A percentile compares a stretch with the other conserved stretches of the same genome.
Evolutionary conservation across 148 eudicot genomes (phyloP).

Genomic region (Beta vulgaris): DNA sequence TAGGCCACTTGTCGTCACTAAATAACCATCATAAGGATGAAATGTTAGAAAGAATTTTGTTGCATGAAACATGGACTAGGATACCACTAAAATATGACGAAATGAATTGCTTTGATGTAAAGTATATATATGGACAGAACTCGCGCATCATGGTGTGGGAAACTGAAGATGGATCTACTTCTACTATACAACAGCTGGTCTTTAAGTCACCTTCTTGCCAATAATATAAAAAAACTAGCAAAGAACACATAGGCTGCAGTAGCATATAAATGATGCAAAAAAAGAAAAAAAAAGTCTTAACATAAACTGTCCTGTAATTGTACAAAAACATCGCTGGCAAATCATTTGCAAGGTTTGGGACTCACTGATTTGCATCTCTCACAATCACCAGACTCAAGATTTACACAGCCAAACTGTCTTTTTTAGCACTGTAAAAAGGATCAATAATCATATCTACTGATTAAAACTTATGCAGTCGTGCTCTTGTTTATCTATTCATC

Average conservation of each 20-base stretch:
- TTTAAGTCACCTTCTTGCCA: background rate
- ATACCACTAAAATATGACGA: no score
- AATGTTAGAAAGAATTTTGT: slow-evolving; percentile 3
- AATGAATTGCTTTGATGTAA: background rate
- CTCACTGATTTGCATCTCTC: background rate
- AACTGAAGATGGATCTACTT: background rate
- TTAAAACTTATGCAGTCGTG: background rate
- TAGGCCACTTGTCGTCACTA: slow-evolving; percentile 92
- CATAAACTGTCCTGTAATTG: background rate
- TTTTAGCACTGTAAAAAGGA: background rate
- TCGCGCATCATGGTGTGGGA: background rate
- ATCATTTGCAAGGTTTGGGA: background rate
- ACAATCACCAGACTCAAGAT: background rate
- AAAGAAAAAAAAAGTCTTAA: background rate
- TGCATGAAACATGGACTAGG: background rate
- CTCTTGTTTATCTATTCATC: background rate
- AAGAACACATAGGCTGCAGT: no score
- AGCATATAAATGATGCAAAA: background rate
- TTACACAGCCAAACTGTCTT: background rate
- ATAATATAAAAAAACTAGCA: background rate
- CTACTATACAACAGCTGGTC: background rate
- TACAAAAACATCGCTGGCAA: background rate
- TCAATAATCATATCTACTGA: background rate
- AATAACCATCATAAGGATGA: slow-evolving; percentile 19
- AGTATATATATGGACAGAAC: background rate